phyloP scores from a whole-genome alignment of 345 rosid genomes.

The Acer saccharum region DNA sequence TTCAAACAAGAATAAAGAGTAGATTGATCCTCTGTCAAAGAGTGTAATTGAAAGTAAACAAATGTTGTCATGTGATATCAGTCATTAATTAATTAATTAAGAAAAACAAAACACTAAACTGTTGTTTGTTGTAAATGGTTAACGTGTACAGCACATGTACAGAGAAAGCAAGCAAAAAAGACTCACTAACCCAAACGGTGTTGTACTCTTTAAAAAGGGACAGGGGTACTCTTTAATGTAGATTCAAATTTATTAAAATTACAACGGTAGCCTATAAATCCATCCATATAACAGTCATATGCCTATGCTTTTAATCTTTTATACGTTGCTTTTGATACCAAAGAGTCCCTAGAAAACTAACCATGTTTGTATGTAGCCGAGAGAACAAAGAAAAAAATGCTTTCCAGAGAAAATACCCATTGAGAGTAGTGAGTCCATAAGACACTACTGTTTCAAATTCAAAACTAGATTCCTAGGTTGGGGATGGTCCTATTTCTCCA shows the following conservation, averaged over 20 bases:
- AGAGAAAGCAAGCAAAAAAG: not conserved
- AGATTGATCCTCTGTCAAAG: not conserved
- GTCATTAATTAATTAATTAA: not conserved
- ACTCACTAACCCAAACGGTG: too few species aligned
- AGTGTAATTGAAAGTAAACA: not conserved
- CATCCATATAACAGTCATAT: too few species aligned
- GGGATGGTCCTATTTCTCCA: not conserved
- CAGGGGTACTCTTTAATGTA: too few species aligned
- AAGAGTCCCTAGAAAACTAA: too few species aligned
- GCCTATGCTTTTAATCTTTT: too few species aligned
- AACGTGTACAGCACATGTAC: not conserved
- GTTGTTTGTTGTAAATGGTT: not conserved
- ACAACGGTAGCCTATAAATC: too few species aligned
- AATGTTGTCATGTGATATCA: not conserved
- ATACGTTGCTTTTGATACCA: too few species aligned
- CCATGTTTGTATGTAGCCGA: not conserved
- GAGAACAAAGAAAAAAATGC: constrained; percentile 8
- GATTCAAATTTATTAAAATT: too few species aligned
- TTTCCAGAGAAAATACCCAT: constrained; percentile 18
- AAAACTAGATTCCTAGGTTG: not conserved
- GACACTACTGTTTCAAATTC: constrained; percentile 25
- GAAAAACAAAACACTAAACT: not conserved
- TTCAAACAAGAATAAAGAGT: not conserved
- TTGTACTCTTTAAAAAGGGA: not conserved
- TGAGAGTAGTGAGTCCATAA: not conserved